A percentile compares a stretch with the other conserved stretches of the same genome.
Conservation (phyloP, 352 stramenopile genomes). For the Phytopythium mirpurense region DNA sequence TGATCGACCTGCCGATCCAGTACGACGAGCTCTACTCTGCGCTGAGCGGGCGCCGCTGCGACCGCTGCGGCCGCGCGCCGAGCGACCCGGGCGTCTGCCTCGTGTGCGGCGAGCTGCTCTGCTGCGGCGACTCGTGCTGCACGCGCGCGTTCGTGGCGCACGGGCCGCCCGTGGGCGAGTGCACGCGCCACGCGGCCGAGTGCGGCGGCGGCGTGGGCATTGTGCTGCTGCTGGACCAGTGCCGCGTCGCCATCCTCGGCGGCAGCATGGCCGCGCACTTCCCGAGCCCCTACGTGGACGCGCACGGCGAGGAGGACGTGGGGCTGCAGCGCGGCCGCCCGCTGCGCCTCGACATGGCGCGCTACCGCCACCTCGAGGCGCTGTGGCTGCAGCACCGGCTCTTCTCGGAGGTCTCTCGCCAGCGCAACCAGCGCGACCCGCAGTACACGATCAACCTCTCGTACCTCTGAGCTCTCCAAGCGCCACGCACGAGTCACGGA, state of each 20-base stretch:
- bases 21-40: constrained; percentile 85
- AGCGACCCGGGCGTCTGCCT: constrained; percentile 75
- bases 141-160: constrained; percentile 71
- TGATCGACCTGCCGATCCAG: constrained; percentile 79
- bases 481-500: neutral
- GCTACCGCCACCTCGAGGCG: constrained; percentile 72
- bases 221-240: constrained; percentile 81
- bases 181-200: constrained; percentile 77
- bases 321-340: constrained; percentile 74
- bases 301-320: constrained; percentile 82
- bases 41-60: constrained; percentile 63
- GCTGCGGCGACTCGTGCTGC: constrained; percentile 82
- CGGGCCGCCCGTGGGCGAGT: constrained; percentile 75
- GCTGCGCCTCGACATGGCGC: constrained; percentile 65
- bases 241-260: constrained; percentile 74
- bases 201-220: constrained; percentile 83
- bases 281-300: constrained; percentile 80
- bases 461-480: constrained; percentile 53
- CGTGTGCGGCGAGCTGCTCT: constrained; percentile 81
- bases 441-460: constrained; percentile 87
- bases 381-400: constrained; percentile 83
- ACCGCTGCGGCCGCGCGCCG: constrained; percentile 57
- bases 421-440: constrained; percentile 82
- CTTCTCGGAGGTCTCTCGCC: constrained; percentile 80
- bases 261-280: constrained; percentile 86